phyloP scores from a whole-genome alignment of 305 asterid genomes.

The Plantago lanceolata region DNA sequence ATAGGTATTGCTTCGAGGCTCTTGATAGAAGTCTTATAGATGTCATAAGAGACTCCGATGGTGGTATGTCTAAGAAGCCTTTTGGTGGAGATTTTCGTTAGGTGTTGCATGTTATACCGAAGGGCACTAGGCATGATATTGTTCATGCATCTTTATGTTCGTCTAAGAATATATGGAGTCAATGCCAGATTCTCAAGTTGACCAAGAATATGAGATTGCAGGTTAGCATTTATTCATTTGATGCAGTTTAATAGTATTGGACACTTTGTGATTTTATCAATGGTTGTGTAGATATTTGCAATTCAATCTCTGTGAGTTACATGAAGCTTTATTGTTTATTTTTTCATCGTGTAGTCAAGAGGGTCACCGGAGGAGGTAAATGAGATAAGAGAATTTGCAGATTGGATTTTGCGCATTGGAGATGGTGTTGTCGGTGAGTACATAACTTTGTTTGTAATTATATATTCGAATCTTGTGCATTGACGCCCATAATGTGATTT shows the following conservation, averaged over 20 bases:
- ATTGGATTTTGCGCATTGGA: too few relatives aligned
- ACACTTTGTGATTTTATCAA: too few relatives aligned
- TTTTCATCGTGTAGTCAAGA: not conserved
- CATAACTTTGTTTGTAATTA: too few relatives aligned
- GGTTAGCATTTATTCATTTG: too few relatives aligned
- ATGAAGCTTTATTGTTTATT: too few relatives aligned
- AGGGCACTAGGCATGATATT: not conserved
- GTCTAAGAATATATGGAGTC: not conserved
- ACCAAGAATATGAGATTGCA: not conserved
- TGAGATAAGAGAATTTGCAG: too few relatives aligned
- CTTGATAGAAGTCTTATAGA: not conserved
- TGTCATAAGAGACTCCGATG: not conserved
- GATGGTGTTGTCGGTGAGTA: too few relatives aligned
- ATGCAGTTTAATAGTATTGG: too few relatives aligned
- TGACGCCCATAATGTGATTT: too few relatives aligned
- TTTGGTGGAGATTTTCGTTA: not conserved
- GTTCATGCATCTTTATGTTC: not conserved
- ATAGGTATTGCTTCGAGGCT: not conserved
- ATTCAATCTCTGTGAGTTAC: too few relatives aligned
- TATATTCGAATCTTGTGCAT: too few relatives aligned
- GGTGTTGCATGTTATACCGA: not conserved
- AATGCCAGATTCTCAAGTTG: not conserved
- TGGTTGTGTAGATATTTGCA: too few relatives aligned
- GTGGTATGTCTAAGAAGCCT: not conserved
- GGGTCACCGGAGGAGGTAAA: not conserved